A percentile compares a stretch with the other conserved stretches of the same genome.
Evolutionary conservation across 1,284 basidiomycete genomes (phyloP).

Genomic region (Microbotryomycetes sp.): DNA sequence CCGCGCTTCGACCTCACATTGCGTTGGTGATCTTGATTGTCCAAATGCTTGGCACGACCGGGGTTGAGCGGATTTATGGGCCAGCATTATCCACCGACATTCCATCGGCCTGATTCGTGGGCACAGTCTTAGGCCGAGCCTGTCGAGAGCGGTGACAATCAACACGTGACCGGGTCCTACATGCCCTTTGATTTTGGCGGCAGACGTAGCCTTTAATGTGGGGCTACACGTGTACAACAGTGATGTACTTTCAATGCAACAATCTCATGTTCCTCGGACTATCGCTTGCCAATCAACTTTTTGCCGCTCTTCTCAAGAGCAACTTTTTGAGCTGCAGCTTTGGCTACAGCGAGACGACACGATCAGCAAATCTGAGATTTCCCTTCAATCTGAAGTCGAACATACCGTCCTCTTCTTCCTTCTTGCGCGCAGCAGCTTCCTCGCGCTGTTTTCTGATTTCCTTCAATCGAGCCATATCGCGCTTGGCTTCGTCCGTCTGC

Average conservation of each 20-base stretch:
- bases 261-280: constrained; percentile 11
- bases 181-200: constrained; percentile 1
- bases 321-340: constrained; percentile 1
- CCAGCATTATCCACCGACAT: too few relatives aligned
- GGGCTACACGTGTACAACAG: not conserved
- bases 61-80: too few relatives aligned
- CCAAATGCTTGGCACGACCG: too few relatives aligned
- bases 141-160: too few relatives aligned
- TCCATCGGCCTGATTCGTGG: too few relatives aligned
- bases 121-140: too few relatives aligned
- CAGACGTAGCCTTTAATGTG: constrained; percentile 26
- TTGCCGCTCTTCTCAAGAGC: constrained; percentile 15
- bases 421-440: constrained; percentile 70
- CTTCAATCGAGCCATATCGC: constrained; percentile 75
- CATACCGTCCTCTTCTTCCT: constrained; percentile 69
- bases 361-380: not conserved
- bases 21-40: too few relatives aligned
- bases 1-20: too few relatives aligned
- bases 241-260: not conserved
- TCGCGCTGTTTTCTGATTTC: constrained; percentile 80
- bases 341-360: constrained; percentile 1
- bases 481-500: constrained; percentile 80
- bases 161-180: too few relatives aligned
- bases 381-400: not conserved
- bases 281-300: constrained; percentile 1